Evolutionary conservation across 108 stramenopile species (phyloP).

Genomic region (Pseudonitzschia delicatissima): DNA sequence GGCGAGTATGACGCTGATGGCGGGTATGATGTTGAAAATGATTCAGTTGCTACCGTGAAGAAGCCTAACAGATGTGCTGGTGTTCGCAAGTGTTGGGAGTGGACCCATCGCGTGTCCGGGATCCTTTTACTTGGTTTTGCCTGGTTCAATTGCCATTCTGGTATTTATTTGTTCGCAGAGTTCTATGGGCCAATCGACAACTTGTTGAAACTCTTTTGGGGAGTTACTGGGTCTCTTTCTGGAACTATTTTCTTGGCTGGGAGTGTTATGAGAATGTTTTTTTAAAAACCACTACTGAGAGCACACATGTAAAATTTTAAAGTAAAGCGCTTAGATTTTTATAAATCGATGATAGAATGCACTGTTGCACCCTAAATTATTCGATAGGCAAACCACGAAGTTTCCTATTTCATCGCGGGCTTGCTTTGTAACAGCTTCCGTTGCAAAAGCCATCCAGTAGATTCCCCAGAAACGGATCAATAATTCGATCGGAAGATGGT

Average conservation of each 20-base stretch:
- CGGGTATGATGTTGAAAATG: too few species aligned
- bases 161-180: slow-evolving; percentile 17
- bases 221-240: slow-evolving; percentile 17
- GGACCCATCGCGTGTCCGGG: slow-evolving; percentile 26
- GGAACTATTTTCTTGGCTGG: slow-evolving; percentile 7
- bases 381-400: too few species aligned
- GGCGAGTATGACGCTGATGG: too few species aligned
- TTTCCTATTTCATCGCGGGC: too few species aligned
- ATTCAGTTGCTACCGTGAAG: too few species aligned
- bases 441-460: neutral
- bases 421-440: neutral
- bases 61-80: slow-evolving; percentile 2
- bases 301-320: too few species aligned
- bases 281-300: too few species aligned
- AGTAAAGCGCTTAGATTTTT: too few species aligned
- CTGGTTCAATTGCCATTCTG: slow-evolving; percentile 32
- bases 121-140: slow-evolving; percentile 24
- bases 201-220: slow-evolving; percentile 26
- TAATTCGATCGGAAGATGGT: neutral
- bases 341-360: too few species aligned
- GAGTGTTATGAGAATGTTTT: neutral
- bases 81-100: slow-evolving; percentile 22
- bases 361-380: too few species aligned
- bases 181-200: slow-evolving; percentile 16
- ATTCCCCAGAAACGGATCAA: neutral